Conservation (phyloP, 495 filamentous ascomycete genomes). For the Daldinia vernicosa region DNA sequence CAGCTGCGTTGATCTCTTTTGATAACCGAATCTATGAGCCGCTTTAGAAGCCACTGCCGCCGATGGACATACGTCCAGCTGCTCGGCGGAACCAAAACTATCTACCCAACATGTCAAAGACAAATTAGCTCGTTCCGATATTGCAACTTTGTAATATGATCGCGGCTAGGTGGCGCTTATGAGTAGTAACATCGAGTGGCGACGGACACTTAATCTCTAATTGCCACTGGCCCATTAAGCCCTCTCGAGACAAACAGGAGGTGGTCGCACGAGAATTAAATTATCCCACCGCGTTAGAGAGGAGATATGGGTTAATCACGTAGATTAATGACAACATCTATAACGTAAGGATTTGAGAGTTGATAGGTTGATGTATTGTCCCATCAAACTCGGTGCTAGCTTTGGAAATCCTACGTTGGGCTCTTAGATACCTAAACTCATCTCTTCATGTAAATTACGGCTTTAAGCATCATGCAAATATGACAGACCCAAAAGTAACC, state of each 20-base stretch:
- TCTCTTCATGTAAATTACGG: slow-evolving; percentile 29
- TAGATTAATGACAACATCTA: slow-evolving; percentile 30
- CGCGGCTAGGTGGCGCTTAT: slow-evolving; percentile 29
- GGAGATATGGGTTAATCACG: slow-evolving; percentile 24
- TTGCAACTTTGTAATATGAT: not conserved
- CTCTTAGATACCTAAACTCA: slow-evolving; percentile 32
- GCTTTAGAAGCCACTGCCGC: not conserved
- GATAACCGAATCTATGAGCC: not conserved
- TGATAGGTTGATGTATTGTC: not conserved
- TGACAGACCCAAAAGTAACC: slow-evolving; percentile 3
- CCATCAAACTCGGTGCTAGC: slow-evolving; percentile 5
- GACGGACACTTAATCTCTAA: slow-evolving; percentile 16
- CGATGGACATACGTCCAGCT: not conserved
- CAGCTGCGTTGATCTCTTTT: not conserved
- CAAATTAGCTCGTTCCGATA: slow-evolving; percentile 2
- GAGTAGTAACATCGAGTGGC: slow-evolving; percentile 3
- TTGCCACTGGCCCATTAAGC: slow-evolving; percentile 11
- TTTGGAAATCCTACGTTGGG: slow-evolving; percentile 6
- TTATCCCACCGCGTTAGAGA: slow-evolving; percentile 35
- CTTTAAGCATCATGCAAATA: slow-evolving; percentile 20
- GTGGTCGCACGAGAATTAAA: slow-evolving; percentile 1
- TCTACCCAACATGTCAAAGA: not conserved
- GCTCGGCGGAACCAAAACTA: not conserved
- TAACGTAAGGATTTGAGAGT: not conserved
- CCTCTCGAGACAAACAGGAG: slow-evolving; percentile 10